phyloP scores from a whole-genome alignment of 441 rosid genomes.

The Croton laevigatus region DNA sequence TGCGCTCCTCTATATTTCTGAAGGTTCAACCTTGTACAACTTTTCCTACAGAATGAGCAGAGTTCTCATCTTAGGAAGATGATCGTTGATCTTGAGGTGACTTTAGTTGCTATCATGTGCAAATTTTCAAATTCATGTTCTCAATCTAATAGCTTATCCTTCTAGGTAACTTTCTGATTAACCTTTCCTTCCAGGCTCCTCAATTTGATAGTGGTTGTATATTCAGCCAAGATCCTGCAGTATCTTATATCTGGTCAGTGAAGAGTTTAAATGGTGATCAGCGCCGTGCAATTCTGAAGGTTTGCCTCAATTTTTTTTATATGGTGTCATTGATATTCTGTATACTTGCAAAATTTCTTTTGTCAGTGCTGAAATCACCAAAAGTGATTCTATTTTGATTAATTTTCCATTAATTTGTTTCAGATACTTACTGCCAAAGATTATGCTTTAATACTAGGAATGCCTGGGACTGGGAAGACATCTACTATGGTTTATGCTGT shows the following conservation, averaged over 20 bases:
- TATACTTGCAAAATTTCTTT: background rate
- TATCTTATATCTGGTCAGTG: constrained; percentile 93
- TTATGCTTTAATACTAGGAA: constrained; percentile 92
- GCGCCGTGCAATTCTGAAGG: constrained; percentile 97
- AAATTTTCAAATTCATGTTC: constrained; percentile 11
- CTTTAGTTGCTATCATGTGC: constrained; percentile 15
- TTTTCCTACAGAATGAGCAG: constrained; percentile 56
- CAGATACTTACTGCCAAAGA: constrained; percentile 96
- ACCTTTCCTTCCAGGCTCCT: constrained; percentile 59
- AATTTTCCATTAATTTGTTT: constrained; percentile 26
- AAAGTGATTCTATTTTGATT: constrained; percentile 6
- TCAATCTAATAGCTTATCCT: constrained; percentile 8
- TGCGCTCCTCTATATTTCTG: constrained; percentile 26
- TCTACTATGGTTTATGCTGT: constrained; percentile 95
- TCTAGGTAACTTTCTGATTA: constrained; percentile 14
- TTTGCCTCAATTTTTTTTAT: constrained; percentile 25
- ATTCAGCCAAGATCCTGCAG: constrained; percentile 96
- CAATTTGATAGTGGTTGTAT: constrained; percentile 88
- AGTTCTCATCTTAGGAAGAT: constrained; percentile 77
- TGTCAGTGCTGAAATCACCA: constrained; percentile 1
- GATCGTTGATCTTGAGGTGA: constrained; percentile 94
- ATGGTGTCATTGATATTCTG: background rate
- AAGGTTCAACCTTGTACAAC: constrained; percentile 91
- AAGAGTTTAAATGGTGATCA: constrained; percentile 88
- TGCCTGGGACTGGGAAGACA: constrained; percentile 99